Conservation (phyloP, 2,329 filamentous ascomycete genomes). For the Dothidotthia symphoricarpi region DNA sequence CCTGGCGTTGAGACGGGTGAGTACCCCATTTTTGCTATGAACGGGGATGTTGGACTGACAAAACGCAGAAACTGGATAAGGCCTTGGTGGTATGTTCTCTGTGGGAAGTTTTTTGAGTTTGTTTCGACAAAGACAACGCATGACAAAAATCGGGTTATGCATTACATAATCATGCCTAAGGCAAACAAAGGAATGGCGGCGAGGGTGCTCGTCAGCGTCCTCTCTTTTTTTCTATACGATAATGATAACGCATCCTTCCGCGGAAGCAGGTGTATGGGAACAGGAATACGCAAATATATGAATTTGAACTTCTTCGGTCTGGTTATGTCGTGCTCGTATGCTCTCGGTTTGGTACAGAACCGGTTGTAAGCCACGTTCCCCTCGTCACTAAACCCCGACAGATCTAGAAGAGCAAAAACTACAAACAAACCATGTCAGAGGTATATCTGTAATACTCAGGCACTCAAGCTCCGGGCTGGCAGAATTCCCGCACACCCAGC, state of each 20-base stretch:
- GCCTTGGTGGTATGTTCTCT: background rate
- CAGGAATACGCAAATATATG: too few species aligned
- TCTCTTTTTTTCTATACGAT: background rate
- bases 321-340: too few species aligned
- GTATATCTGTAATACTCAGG: too few species aligned
- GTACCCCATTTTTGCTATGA: conserved; percentile 16
- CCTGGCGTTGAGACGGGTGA: conserved; percentile 77
- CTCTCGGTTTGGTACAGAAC: too few species aligned
- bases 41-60: conserved; percentile 10
- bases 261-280: too few species aligned
- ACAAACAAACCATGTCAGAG: too few species aligned
- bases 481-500: too few species aligned
- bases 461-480: too few species aligned
- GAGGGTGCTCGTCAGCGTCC: background rate
- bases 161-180: background rate
- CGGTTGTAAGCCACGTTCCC: too few species aligned
- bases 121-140: background rate
- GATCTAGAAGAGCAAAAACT: too few species aligned
- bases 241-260: conserved; percentile 1
- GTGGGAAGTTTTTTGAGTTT: background rate
- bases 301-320: too few species aligned
- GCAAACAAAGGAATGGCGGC: conserved; percentile 6
- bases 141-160: background rate
- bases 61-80: conserved; percentile 25
- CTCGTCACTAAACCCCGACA: too few species aligned